Base-by-base conservation (phyloP, 768 basidiomycete species). In the Mycena metata region DNA sequence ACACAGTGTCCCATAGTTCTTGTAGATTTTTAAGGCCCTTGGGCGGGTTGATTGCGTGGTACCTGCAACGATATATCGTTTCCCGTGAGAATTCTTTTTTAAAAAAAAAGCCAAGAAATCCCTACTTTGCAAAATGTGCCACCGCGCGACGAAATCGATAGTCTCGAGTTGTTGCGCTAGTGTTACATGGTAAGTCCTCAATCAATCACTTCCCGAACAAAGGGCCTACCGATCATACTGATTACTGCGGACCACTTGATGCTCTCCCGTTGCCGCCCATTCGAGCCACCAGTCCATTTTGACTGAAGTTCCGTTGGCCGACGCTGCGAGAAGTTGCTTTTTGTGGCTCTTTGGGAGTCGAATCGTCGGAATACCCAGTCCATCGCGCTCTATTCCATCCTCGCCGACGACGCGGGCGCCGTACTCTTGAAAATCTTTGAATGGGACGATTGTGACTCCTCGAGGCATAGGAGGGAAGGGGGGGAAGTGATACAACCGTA, bases 381-480 rank as follows among this genome's bases (percentile, higher is more conserved):
- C 66, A 24, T 68, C 66, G 2, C 59, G 33, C 13, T 71, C 70
- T 10, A 68, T 24, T 7, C 17, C 30, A 13, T 60, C 62, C 4
- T 23, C 54, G 23, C 46, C 61, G 9, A 47, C 21, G 10, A 64
- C 46, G 17, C 45, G 60, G 2, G 56, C 80, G 9, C 83, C 79
- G 24, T 72, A 77, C 74, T 83, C 82, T 49, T 78, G 75, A 69
- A 84, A 89, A 33, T 79, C 75, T 46, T 76, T 75, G 74, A 88
- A 89, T 0, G 85, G 79, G 41, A 81, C 74, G 66, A 88, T 79
- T 33, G 66, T 67, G 21, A 83, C 81, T 19, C 83, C 86, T 7
- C 74, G 71, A 0, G 86, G 85, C 0, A 69, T 51, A 2, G 49
- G 16, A 9, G 88, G 87, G 70, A 88, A 89, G 0, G 87, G 86